Evolutionary conservation across 1,284 basidiomycete species (phyloP).

Genomic region (Leccinum pachyderme): DNA sequence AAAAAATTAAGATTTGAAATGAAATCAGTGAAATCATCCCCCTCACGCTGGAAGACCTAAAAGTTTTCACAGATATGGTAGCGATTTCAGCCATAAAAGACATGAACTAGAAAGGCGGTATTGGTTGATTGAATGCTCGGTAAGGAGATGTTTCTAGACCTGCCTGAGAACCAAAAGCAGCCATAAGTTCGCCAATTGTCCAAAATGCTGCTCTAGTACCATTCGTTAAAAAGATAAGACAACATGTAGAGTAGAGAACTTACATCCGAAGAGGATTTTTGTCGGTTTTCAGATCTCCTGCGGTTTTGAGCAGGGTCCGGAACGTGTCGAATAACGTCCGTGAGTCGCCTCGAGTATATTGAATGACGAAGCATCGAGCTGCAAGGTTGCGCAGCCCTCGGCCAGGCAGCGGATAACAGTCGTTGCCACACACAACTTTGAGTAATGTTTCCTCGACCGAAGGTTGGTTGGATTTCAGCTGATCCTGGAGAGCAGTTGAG

Average conservation of each 20-base stretch:
- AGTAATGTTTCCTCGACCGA: slow-evolving; percentile 62
- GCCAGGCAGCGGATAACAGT: slow-evolving; percentile 75
- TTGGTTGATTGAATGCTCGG: not conserved
- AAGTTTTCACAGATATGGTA: slow-evolving; percentile 60
- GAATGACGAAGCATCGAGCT: slow-evolving; percentile 70
- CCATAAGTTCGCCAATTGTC: slow-evolving; percentile 87
- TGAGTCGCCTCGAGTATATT: slow-evolving; percentile 85
- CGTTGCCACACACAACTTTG: slow-evolving; percentile 58
- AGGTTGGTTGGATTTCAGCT: slow-evolving; percentile 62
- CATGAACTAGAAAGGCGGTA: slow-evolving; percentile 70
- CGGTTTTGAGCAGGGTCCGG: slow-evolving; percentile 74
- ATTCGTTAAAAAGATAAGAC: slow-evolving; percentile 8
- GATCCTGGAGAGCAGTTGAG: slow-evolving; percentile 43
- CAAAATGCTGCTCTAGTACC: slow-evolving; percentile 68
- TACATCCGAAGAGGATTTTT: slow-evolving; percentile 69
- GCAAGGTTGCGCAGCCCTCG: slow-evolving; percentile 81
- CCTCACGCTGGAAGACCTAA: slow-evolving; percentile 69
- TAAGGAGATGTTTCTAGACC: slow-evolving; percentile 21
- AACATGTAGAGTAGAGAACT: slow-evolving; percentile 30
- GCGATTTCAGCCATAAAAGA: slow-evolving; percentile 89
- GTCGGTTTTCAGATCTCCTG: slow-evolving; percentile 69
- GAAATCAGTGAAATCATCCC: not conserved
- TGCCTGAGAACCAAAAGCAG: slow-evolving; percentile 78
- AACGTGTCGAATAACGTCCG: slow-evolving; percentile 85
- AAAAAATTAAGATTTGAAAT: slow-evolving; percentile 4